These are phyloP conservation scores for Boletus bicolor DNA, from an alignment of 768 basidiomycete genomes.

Conservation along the genomic window DNA sequence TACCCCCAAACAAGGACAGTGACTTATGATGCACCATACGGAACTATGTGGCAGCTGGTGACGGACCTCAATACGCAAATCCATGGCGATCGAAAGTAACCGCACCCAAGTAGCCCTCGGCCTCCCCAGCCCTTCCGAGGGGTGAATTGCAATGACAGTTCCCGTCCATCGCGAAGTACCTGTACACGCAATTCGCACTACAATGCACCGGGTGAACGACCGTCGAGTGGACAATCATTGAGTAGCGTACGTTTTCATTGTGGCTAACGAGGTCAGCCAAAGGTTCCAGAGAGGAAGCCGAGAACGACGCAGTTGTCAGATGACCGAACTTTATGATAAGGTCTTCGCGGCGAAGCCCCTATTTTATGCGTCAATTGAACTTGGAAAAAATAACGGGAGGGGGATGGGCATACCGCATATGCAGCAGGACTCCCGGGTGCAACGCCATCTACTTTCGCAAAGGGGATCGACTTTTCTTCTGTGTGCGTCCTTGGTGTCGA, in stretches of 20 bases:
- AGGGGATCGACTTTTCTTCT: constrained; percentile 39
- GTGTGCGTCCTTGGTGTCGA: constrained; percentile 18
- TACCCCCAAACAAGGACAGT: background rate
- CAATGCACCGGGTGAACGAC: background rate
- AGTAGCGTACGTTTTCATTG: constrained; percentile 68
- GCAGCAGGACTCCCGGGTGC: constrained; percentile 80
- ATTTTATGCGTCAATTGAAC: background rate
- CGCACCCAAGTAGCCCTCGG: constrained; percentile 78
- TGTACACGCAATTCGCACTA: constrained; percentile 60
- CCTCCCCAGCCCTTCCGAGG: constrained; percentile 85
- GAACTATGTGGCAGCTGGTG: constrained; percentile 60
- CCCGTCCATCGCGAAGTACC: constrained; percentile 50
- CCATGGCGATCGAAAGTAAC: background rate
- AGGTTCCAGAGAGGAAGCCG: constrained; percentile 56
- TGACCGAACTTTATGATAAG: constrained; percentile 71
- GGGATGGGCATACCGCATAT: constrained; percentile 57
- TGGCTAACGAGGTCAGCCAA: constrained; percentile 70
- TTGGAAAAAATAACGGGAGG: background rate
- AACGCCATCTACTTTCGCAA: constrained; percentile 81
- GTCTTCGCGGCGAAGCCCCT: constrained; percentile 72
- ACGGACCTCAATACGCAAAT: constrained; percentile 2
- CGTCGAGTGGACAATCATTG: background rate
- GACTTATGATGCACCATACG: constrained; percentile 32
- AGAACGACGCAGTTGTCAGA: constrained; percentile 53
- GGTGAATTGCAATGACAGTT: constrained; percentile 51